These are phyloP conservation scores for Emmonsiellopsis sp. DNA, from an alignment of 2,329 filamentous ascomycete species.

Conservation along the genomic window DNA sequence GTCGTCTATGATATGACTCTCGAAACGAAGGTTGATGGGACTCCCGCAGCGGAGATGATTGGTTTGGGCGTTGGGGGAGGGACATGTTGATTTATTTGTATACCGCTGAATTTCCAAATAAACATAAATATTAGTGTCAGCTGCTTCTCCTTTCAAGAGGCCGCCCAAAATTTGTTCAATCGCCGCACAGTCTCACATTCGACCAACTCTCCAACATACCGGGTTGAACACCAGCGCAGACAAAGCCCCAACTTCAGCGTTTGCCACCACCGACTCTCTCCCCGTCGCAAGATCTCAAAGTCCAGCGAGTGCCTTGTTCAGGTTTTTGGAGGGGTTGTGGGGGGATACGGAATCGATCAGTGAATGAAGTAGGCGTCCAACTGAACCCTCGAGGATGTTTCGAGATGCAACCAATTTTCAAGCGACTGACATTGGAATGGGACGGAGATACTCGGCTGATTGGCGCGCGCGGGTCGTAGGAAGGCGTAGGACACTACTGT, in stretches of 20 bases:
- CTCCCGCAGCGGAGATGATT: constrained; percentile 51
- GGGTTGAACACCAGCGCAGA: too few relatives aligned
- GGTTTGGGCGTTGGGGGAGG: constrained; percentile 53
- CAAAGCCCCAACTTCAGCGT: too few relatives aligned
- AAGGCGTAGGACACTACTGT: neutral
- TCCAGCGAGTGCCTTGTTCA: too few relatives aligned
- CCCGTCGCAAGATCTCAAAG: too few relatives aligned
- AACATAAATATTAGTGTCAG: neutral
- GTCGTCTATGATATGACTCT: constrained; percentile 58
- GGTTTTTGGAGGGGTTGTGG: too few relatives aligned
- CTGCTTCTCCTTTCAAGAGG: neutral
- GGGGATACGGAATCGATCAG: neutral
- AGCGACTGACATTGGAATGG: neutral
- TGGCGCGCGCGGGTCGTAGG: neutral
- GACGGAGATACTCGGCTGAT: neutral
- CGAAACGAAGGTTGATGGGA: constrained; percentile 50
- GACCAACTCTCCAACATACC: too few relatives aligned
- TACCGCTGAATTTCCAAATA: neutral
- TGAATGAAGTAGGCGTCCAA: neutral
- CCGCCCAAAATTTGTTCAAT: too few relatives aligned
- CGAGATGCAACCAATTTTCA: neutral
- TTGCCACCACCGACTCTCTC: too few relatives aligned
- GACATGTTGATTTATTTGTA: constrained; percentile 30
- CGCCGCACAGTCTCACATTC: too few relatives aligned
- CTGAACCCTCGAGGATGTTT: neutral